Percentiles rank a stretch among this genome's conserved stretches.
Evolutionary conservation across 176 grass and related monocot species (phyloP).

Genomic region (Microstegium vimineum): DNA sequence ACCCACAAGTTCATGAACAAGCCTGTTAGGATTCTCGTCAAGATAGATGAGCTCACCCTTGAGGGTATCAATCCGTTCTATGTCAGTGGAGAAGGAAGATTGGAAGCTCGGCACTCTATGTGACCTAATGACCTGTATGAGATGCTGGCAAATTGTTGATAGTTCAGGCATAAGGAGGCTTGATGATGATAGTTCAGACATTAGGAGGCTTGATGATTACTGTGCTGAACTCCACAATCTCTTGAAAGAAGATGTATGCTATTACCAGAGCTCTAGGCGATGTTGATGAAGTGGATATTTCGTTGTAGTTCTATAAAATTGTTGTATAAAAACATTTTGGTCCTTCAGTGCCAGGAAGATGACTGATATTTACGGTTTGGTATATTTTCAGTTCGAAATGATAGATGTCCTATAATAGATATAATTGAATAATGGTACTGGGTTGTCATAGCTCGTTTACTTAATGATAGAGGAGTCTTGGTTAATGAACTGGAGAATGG

Average conservation of each 20-base stretch:
- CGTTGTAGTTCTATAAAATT: neutral
- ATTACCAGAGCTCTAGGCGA: neutral
- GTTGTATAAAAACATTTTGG: neutral
- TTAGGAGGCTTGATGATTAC: conserved; percentile 61
- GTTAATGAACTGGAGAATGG: neutral
- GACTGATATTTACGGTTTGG: too few relatives aligned
- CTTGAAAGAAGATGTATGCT: conserved; percentile 82
- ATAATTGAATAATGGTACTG: neutral
- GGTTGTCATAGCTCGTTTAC: neutral
- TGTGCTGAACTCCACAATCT: conserved; percentile 79
- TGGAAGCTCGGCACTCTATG: conserved; percentile 78
- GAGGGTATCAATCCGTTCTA: conserved; percentile 95
- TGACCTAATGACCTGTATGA: neutral
- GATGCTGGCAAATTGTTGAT: conserved; percentile 42
- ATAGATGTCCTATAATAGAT: too few relatives aligned
- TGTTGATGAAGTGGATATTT: neutral
- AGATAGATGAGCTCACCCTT: conserved; percentile 85
- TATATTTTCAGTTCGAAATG: too few relatives aligned
- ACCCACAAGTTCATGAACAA: conserved; percentile 93
- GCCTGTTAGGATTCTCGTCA: conserved; percentile 79
- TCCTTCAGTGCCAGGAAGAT: too few relatives aligned
- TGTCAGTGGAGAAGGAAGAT: conserved; percentile 87
- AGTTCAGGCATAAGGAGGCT: too few relatives aligned
- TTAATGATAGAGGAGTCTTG: neutral
- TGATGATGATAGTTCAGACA: conserved; percentile 47